phyloP scores from a whole-genome alignment of 306 rosid genomes.

The Trifolium pratense region DNA sequence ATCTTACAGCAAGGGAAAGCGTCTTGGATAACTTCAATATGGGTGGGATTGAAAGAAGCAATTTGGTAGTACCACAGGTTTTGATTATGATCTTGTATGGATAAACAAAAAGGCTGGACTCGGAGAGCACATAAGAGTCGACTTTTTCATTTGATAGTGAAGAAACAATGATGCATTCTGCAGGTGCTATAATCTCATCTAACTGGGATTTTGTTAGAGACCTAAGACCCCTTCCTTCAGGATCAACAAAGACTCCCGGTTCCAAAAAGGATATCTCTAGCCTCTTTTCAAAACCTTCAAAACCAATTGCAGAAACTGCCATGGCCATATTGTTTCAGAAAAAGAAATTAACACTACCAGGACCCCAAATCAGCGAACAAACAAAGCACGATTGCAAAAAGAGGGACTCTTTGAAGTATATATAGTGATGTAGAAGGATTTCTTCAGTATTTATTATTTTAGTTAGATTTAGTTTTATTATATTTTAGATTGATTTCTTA shows the following conservation, averaged over 20 bases:
- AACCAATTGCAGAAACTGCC: constrained; percentile 66
- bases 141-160: constrained; percentile 56
- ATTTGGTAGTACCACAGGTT: constrained; percentile 65
- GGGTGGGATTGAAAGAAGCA: constrained; percentile 62
- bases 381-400: constrained; percentile 41
- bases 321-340: constrained; percentile 41
- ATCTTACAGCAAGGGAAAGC: constrained; percentile 49
- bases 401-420: no score
- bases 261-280: constrained; percentile 58
- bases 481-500: no score
- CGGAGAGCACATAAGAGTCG: constrained; percentile 26
- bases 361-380: constrained; percentile 15
- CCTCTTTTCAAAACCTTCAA: constrained; percentile 76
- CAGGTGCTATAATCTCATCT: constrained; percentile 61
- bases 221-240: constrained; percentile 67
- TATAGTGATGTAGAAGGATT: no score
- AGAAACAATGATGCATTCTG: constrained; percentile 74
- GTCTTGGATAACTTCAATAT: constrained; percentile 53
- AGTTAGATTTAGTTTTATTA: no score
- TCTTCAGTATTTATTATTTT: no score
- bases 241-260: constrained; percentile 59
- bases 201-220: constrained; percentile 59
- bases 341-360: background rate
- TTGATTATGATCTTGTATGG: constrained; percentile 7
- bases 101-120: constrained; percentile 12